Evolutionary conservation across 108 stramenopile species (phyloP), one percentile per base, ranked within the genome.

Genomic region (Chaetoceros tenuissimus): DNA sequence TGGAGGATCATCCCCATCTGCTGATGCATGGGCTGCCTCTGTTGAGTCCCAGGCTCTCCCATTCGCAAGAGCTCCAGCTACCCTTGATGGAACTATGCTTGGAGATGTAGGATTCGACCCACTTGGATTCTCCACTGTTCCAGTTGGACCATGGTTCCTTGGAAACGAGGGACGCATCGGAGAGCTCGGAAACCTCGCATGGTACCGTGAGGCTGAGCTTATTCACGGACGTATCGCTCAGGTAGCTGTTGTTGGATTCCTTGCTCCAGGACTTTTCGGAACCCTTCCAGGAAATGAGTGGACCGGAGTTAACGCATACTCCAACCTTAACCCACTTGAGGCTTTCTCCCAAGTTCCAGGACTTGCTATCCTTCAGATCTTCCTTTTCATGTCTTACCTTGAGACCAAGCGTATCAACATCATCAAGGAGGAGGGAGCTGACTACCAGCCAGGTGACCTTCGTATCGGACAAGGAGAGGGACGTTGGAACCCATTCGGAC

Each of bases 81-180:
- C 82, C 57, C 82, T 97, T 47, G 96, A 97, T 58, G 96, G 96
- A 62, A 77, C 81, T 59, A 71, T 95, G 55, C 63, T 80, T 18
- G 96, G 96, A 50, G 96, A 97, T 78, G 87, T 78, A 28, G 96
- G 96, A 53, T 97, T 97, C 77, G 96, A 97, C 77, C 96, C 96
- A 44, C 71, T 92, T 61, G 94, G 90, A 58, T 94, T 96, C 84
- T 87, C 95, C 58, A 94, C 87, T 72, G 82, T 72, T 51, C 89
- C 92, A 52, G 77, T 70, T 44, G 49, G 54, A 23, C 1, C 70
- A 1, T 87, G 73, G 75, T 85, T 89, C 74, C 68, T 80, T 34
- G 68, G 73, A 21, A 67, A 77, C 59, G 29, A 53, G 3, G 55
- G 31, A n/a, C 43, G 64, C 44, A 53, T 62, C 50, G 56, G 56